Percentiles rank a stretch among this genome's conserved stretches.
Conservation (phyloP, 2,329 filamentous ascomycete species). For the Apiospora pterosperma region DNA sequence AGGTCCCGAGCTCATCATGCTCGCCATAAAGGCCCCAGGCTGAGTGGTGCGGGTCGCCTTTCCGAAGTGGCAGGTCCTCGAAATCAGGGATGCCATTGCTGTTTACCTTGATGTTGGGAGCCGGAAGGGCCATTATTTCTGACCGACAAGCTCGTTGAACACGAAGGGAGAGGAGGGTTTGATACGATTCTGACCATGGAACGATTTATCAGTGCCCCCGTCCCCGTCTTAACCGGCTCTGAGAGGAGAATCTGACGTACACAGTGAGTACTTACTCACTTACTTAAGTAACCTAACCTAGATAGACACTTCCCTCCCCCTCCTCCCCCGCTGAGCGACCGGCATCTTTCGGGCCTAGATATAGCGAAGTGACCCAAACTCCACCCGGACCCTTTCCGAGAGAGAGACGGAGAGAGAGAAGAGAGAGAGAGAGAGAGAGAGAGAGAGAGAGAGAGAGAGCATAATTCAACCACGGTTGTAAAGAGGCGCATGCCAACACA, state of each 20-base stretch:
- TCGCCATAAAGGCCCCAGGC: conserved; percentile 8
- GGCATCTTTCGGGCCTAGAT: not conserved
- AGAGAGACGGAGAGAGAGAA: too few relatives aligned
- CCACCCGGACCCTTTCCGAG: too few relatives aligned
- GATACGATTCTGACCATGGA: too few relatives aligned
- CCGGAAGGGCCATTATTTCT: conserved; percentile 20
- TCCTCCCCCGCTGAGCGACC: not conserved
- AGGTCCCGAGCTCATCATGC: conserved; percentile 2
- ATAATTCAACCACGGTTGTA: too few relatives aligned
- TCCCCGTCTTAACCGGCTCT: not conserved
- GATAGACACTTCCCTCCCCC: not conserved
- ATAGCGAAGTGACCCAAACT: not conserved
- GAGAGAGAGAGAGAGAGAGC: too few relatives aligned
- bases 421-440: too few relatives aligned
- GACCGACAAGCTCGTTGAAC: not conserved
- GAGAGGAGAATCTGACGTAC: not conserved
- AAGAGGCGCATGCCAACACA: too few relatives aligned
- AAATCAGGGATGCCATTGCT: conserved; percentile 41
- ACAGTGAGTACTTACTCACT: too few relatives aligned
- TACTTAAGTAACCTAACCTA: too few relatives aligned
- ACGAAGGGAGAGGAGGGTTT: not conserved
- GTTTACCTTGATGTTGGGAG: conserved; percentile 29
- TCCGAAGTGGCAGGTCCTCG: conserved; percentile 3
- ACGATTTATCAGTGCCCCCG: not conserved
- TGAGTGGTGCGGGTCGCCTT: not conserved